Evolutionary conservation across 129 eudicot genomes (phyloP), one percentile per base, ranked within the genome.

Genomic region (Deinandra increscens): DNA sequence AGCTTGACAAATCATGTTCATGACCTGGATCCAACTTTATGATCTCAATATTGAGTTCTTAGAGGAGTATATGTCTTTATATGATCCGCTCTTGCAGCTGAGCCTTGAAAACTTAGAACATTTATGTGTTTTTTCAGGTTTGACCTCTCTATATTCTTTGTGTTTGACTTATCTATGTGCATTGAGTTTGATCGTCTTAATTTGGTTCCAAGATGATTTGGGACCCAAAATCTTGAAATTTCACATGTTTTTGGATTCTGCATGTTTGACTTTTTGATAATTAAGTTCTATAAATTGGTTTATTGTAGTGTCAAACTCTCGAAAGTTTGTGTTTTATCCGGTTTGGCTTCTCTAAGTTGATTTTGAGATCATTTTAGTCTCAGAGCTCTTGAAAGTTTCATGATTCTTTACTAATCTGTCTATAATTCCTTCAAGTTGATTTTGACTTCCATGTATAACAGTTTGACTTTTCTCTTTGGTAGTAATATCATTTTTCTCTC

Each of bases 1-100:
- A 56, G 62, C 48, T 53, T 60, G 60, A 60, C 15, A 69, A 20
- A 75, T 75, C 74, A 37, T 68, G 54, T 74, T 23, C 14, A 38
- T 59, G 69, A 56, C 60, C 69, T 75, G 75, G 74, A 75, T 75
- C 63, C 68, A 18, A 46, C 65, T 68, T 59, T 68, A 15, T 11
- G 31, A 26, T 26, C 31, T 26, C 31, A 26, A 26, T 26, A 26
- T 26, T 31, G 22, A 66, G 29, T 17, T 42, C 22, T 66, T 65
- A 1, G 31, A 26, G 1, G 1, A 26, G 3, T 26, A 26, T 8
- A 41, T 41, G 55, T 58, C 46, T 53, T 49, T 26, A 43, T 18
- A 6, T 4, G 12, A 53, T 74, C 43, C 19, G 46, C 53, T 74
- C 44, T 38, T 26, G 3, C 31, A 26, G 31, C 31, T 41, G 18